Percentiles rank a stretch among this genome's conserved stretches.
These are phyloP conservation scores for Talaromyces albobiverticillius DNA, from an alignment of 2,329 filamentous ascomycete genomes.

Conservation along the genomic window DNA sequence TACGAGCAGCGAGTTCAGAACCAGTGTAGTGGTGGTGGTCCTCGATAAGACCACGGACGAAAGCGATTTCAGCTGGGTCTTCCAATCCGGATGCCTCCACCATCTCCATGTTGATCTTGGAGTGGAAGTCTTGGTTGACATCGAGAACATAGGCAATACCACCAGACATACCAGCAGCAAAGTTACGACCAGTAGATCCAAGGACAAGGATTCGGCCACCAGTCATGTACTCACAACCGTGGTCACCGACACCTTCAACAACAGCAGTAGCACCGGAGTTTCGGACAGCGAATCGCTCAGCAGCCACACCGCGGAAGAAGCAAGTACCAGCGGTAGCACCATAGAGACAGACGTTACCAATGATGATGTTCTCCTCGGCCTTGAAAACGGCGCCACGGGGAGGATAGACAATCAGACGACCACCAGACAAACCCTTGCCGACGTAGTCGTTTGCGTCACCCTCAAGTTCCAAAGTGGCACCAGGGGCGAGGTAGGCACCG, in stretches of 20 bases:
- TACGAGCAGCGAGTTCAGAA: slow-evolving; percentile 87
- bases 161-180: slow-evolving; percentile 96
- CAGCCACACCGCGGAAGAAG: slow-evolving; percentile 96
- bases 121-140: slow-evolving; percentile 81
- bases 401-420: slow-evolving; percentile 89
- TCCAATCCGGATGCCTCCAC: slow-evolving; percentile 83
- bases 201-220: slow-evolving; percentile 86
- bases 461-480: slow-evolving; percentile 91
- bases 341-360: slow-evolving; percentile 93
- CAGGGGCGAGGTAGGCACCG: slow-evolving; percentile 87
- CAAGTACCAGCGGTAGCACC: slow-evolving; percentile 86
- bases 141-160: slow-evolving; percentile 95
- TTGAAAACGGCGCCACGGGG: slow-evolving; percentile 88
- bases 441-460: slow-evolving; percentile 97
- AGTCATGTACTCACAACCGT: slow-evolving; percentile 99
- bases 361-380: slow-evolving; percentile 90
- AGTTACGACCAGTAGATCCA: slow-evolving; percentile 89
- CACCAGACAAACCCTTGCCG: slow-evolving; percentile 91
- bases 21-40: slow-evolving; percentile 98
- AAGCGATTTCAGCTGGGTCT: slow-evolving; percentile 85
- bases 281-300: slow-evolving; percentile 92
- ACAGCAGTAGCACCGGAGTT: slow-evolving; percentile 97
- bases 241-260: slow-evolving; percentile 93
- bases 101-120: slow-evolving; percentile 97
- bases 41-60: slow-evolving; percentile 85